Evolutionary conservation across 306 rosid species (phyloP), one percentile per base, ranked within the genome.

Genomic region (Heteromeles arbutifolia): DNA sequence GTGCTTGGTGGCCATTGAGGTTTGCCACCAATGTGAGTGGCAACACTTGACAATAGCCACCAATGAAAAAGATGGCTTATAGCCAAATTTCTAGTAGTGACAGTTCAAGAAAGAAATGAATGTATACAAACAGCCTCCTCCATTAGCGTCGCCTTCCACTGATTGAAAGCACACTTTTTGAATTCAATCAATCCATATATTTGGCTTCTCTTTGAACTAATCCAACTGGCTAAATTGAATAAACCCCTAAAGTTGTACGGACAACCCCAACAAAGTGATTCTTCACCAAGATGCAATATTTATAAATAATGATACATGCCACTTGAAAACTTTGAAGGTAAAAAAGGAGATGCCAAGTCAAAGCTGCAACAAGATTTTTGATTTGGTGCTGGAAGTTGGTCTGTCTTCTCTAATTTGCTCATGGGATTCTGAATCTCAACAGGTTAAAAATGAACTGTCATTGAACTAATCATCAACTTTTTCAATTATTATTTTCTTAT

Each of bases 381-480:
- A 26, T 26, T 61, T 28, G 66, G n/a, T 26, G 68, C 5, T 64
- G 24, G 66, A 61, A 26, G 68, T 63, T 19, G 19, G 48, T 34
- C 68, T 21, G 41, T 61, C 57, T 37, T 73, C 57, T 25, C 43
- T 11, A 25, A 73, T 73, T 73, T 73, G 77, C 77, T 37, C 19
- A 41, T 73, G 57, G 29, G 77, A 73, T 59, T 73, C 77, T 59
- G 77, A n/a, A 25, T 58, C 56, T 41, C 28, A 39, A 4, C 44
- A 21, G 52, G 29, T 52, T n/a, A 12, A 41, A 41, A 41, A 9
- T 41, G 44, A 41, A 41, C 44, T 41, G 44, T 41, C 43, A 41
- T 9, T 75, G 2, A 37, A 37, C 10, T 37, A 7, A 37, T 37
- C 39, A 34, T 34, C 41, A 37, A 37, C 41, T 37, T 37, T 37